Evolutionary conservation across 257 asterid species (phyloP), one percentile per base, ranked within the genome.

Genomic region (Salvia rosmarinus): DNA sequence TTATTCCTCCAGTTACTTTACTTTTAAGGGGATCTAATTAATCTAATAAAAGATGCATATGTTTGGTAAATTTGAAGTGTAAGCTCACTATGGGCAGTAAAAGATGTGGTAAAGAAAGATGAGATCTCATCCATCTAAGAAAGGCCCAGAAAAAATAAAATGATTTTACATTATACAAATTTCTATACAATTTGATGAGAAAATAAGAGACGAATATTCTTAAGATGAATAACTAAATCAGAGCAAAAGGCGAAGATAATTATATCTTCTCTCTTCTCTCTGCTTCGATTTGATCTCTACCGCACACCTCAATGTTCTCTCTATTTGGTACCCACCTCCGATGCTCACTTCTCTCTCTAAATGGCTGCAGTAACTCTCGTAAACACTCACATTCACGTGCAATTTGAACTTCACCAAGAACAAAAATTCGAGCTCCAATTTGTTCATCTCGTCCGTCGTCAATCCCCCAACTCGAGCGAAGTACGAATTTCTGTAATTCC

Each of bases 311-410:
- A 94, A 65, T n/a, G 96, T 76, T 84, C 86, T 91, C 87, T 94
- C 99, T 4, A 94, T 85, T 39, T 94, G 96, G 74, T 94, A 94
- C 1, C 96, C 96, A 39, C 99, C 99, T 66, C 99, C 99, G 40
- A 83, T 83, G 52, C 97, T 80, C 61, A 91, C 99, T 79, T 94
- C 99, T 32, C 99, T 94, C 75, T 91, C 99, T 79, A 94, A 80
- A 85, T 94, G 99, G 78, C 95, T 57, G 67, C 99, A 94, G 47
- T 94, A 94, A 10, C 99, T 89, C 86, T 90, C 91, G 43, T 75
- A 91, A 1, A 94, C 97, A 71, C 96, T 89, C 67, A 94, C 89
- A 80, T 94, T 94, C 63, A 94, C 99, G 44, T 94, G 99, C 81
- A 94, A 12, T 46, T 89, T 94, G 84, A 94, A 94, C 43, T 86